Conservation (phyloP, 352 stramenopile species). For the Globisporangium lucens region DNA sequence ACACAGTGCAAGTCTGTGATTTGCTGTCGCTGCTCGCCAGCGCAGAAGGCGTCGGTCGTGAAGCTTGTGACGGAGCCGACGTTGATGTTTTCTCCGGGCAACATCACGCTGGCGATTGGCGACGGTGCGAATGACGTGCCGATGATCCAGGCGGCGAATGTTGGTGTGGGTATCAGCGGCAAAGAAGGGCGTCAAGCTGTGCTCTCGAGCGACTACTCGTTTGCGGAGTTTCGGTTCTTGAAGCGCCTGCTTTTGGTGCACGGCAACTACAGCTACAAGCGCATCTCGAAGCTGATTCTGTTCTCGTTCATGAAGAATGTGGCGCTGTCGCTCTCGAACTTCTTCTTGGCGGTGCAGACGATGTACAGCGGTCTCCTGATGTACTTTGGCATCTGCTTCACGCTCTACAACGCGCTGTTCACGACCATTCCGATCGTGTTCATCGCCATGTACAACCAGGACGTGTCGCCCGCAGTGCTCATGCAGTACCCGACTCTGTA, state of each 20-base stretch:
- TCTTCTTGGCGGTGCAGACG: slow-evolving; percentile 77
- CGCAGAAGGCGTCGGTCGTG: slow-evolving; percentile 84
- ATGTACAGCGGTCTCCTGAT: slow-evolving; percentile 88
- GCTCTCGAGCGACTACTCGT: slow-evolving; percentile 80
- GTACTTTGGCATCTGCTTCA: slow-evolving; percentile 90
- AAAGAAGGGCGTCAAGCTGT: slow-evolving; percentile 86
- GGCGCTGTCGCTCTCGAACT: slow-evolving; percentile 81
- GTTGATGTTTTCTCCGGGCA: slow-evolving; percentile 85
- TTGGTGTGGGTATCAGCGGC: slow-evolving; percentile 82
- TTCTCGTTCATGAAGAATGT: slow-evolving; percentile 91
- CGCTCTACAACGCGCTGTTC: slow-evolving; percentile 88
- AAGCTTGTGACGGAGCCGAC: slow-evolving; percentile 86
- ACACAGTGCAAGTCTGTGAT: slow-evolving; percentile 90
- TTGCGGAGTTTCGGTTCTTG: slow-evolving; percentile 81
- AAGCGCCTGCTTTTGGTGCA: slow-evolving; percentile 82
- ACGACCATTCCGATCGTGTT: slow-evolving; percentile 88
- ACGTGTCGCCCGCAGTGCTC: slow-evolving; percentile 82
- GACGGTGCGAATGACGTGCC: slow-evolving; percentile 86
- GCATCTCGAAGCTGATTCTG: slow-evolving; percentile 86
- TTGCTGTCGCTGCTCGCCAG: slow-evolving; percentile 81
- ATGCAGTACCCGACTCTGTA: slow-evolving; percentile 91
- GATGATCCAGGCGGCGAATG: slow-evolving; percentile 87
- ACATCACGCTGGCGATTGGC: slow-evolving; percentile 85
- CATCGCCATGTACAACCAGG: slow-evolving; percentile 90
- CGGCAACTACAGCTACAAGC: slow-evolving; percentile 90